Evolutionary conservation across 1,284 basidiomycete species (phyloP).

Genomic region (Leccinum glutinopallens): DNA sequence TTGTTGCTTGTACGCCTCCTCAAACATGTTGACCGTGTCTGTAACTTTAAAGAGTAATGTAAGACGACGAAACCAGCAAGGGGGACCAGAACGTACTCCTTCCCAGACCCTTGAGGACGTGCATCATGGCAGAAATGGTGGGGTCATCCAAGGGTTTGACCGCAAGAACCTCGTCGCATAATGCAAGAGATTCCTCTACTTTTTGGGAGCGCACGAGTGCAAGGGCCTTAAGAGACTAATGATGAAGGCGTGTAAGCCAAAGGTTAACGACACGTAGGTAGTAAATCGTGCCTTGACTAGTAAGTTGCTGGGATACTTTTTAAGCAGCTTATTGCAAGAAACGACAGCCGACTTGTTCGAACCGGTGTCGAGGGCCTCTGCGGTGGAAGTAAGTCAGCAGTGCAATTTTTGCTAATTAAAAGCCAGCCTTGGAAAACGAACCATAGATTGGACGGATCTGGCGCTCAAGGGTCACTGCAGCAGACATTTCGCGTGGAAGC

Average conservation of each 20-base stretch:
- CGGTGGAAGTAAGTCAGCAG: constrained; percentile 14
- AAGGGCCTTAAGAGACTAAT: constrained; percentile 76
- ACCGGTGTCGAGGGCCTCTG: constrained; percentile 82
- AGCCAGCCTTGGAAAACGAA: constrained; percentile 35
- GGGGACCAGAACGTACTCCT: constrained; percentile 54
- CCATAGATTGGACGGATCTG: constrained; percentile 82
- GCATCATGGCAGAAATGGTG: constrained; percentile 77
- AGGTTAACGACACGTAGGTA: neutral
- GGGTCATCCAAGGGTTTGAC: constrained; percentile 68
- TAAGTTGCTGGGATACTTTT: constrained; percentile 73
- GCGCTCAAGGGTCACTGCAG: constrained; percentile 61
- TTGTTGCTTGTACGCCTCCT: constrained; percentile 76
- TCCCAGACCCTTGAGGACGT: constrained; percentile 74
- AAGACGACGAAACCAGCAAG: neutral
- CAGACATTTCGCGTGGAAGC: constrained; percentile 37
- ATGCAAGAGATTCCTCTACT: constrained; percentile 74
- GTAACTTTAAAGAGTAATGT: constrained; percentile 48
- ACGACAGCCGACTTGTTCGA: constrained; percentile 85
- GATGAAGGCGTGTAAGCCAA: constrained; percentile 5
- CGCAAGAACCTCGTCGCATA: constrained; percentile 79
- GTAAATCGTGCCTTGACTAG: constrained; percentile 63
- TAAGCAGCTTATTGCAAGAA: constrained; percentile 82
- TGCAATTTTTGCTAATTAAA: neutral
- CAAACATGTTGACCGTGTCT: constrained; percentile 79
- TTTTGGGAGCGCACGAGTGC: constrained; percentile 81